These are phyloP conservation scores for Rheum nobile DNA, from an alignment of 148 eudicot species.

Conservation along the genomic window DNA sequence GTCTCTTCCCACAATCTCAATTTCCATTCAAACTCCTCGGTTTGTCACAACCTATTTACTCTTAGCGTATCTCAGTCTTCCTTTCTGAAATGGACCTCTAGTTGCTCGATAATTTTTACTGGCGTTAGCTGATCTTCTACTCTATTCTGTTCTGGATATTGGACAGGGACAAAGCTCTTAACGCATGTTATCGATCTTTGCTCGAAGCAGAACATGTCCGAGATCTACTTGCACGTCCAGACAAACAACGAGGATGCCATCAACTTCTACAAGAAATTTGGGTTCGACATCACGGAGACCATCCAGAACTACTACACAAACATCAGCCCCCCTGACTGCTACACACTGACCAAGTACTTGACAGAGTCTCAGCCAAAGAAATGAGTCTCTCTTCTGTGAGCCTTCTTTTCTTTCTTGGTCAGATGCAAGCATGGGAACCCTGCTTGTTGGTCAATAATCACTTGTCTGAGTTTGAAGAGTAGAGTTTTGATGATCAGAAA, in stretches of 20 bases:
- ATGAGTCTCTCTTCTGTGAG: conserved; percentile 8
- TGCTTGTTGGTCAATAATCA: too few relatives aligned
- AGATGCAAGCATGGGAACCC: too few relatives aligned
- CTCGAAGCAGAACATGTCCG: conserved; percentile 61
- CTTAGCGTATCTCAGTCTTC: background rate
- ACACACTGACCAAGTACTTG: conserved; percentile 54
- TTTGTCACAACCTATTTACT: background rate
- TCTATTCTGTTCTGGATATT: conserved; percentile 1
- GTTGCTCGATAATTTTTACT: background rate
- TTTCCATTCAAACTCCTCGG: background rate
- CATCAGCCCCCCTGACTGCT: conserved; percentile 88
- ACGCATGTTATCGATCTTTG: conserved; percentile 68
- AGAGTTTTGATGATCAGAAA: too few relatives aligned
- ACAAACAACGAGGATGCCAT: conserved; percentile 91
- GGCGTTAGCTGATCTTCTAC: background rate
- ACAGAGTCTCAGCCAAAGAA: conserved; percentile 40
- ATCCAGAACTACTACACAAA: conserved; percentile 73
- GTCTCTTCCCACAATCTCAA: too few relatives aligned
- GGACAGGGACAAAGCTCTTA: conserved; percentile 65
- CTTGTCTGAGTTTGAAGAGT: too few relatives aligned
- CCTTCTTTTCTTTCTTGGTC: too few relatives aligned
- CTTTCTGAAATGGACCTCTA: background rate
- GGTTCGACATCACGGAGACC: conserved; percentile 82
- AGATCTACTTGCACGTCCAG: conserved; percentile 91
- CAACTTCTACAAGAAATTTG: conserved; percentile 83